These are phyloP conservation scores for Chlorella vulgaris DNA, from an alignment of 139 green algal genomes.

Conservation along the genomic window DNA sequence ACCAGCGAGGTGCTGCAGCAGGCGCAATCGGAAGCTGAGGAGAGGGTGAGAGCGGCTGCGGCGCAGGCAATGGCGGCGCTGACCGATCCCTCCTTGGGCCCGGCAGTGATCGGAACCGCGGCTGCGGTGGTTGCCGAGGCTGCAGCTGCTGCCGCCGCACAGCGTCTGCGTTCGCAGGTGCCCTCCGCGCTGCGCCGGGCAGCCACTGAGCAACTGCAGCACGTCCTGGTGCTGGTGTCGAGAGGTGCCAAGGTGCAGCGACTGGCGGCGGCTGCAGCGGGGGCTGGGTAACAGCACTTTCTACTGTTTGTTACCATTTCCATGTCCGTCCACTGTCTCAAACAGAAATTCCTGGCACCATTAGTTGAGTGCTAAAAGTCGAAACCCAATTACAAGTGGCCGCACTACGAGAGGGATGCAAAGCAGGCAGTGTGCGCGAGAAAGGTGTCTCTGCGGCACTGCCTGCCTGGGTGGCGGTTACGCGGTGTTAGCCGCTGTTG, in stretches of 20 bases:
- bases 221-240: not conserved
- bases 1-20: constrained; percentile 13
- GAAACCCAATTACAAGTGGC: too few species aligned
- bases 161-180: constrained; percentile 22
- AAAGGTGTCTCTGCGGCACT: too few species aligned
- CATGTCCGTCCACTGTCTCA: too few species aligned
- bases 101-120: constrained; percentile 41
- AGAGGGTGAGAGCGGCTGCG: not conserved
- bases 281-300: too few species aligned
- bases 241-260: not conserved
- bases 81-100: not conserved
- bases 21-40: not conserved
- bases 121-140: constrained; percentile 39
- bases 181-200: not conserved
- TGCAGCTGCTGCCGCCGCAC: not conserved
- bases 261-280: not conserved
- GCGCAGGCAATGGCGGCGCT: constrained; percentile 31
- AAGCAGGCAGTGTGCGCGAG: too few species aligned
- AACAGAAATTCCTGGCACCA: too few species aligned
- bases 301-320: too few species aligned
- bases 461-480: too few species aligned
- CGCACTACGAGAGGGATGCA: too few species aligned
- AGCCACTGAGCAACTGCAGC: constrained; percentile 13
- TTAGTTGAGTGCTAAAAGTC: too few species aligned
- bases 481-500: too few species aligned